A percentile compares a stretch with the other conserved stretches of the same genome.
phyloP scores from a whole-genome alignment of 2,329 filamentous ascomycete species.

The Orbilia brochopaga region DNA sequence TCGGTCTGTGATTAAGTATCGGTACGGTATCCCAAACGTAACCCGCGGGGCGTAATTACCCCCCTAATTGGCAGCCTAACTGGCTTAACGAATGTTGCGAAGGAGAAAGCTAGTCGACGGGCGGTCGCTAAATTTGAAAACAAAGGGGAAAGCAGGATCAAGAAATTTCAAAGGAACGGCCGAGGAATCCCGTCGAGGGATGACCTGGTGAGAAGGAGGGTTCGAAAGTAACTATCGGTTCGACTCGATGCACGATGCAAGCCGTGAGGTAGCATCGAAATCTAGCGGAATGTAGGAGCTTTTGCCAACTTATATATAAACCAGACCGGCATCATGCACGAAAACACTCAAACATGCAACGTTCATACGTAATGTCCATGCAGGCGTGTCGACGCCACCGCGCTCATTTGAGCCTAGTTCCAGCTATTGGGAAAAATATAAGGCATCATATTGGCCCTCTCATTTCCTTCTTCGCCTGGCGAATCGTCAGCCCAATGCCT shows the following conservation, averaged over 20 bases:
- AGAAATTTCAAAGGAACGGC: constrained; percentile 13
- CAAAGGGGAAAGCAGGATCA: constrained; percentile 8
- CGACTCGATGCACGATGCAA: neutral
- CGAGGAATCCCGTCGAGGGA: constrained; percentile 31
- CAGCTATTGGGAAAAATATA: constrained; percentile 26
- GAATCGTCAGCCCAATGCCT: neutral
- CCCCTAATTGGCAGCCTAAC: neutral
- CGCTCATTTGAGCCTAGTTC: constrained; percentile 19
- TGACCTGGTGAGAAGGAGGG: constrained; percentile 7
- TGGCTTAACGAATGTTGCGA: neutral
- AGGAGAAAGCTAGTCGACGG: neutral
- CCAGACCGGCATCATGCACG: neutral
- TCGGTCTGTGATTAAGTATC: too few species aligned
- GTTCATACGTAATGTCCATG: constrained; percentile 13
- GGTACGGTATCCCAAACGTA: too few species aligned
- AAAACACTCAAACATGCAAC: neutral
- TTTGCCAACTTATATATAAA: constrained; percentile 6
- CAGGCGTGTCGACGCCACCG: constrained; percentile 37
- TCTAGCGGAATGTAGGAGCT: neutral
- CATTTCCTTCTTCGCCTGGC: neutral
- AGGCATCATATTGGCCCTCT: constrained; percentile 9
- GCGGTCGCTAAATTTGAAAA: neutral
- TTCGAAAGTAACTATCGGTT: neutral
- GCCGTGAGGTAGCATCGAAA: neutral
- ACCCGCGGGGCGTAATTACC: neutral